Evolutionary conservation across 208 protist species (phyloP), one percentile per base, ranked within the genome.

Genomic region (Leishmania martiniquensis): DNA sequence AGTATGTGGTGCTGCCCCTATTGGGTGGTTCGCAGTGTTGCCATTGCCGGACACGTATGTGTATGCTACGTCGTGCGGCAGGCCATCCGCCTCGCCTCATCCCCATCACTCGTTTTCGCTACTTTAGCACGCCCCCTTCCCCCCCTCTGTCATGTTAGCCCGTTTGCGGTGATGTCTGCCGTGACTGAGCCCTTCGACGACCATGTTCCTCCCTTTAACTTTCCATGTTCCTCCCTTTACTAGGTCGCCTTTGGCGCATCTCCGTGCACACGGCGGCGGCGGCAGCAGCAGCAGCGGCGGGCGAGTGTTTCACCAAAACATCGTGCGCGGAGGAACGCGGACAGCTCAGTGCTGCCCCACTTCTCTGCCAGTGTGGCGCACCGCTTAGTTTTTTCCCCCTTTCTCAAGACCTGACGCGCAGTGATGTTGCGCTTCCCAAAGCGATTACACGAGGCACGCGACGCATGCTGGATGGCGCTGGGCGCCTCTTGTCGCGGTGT

Each of bases 341-440:
- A 13, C 15, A n/a, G 60, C 2, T 12, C 42, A 42, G 63, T 13
- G 13, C 57, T n/a, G 4, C 29, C 12, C 29, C 13, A 9, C 57
- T 25, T 37, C 57, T 63, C 29, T 39, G 29, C n/a, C n/a, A n/a
- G n/a, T n/a, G n/a, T n/a, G n/a, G n/a, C 57, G 29, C 32, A 69
- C 63, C 63, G 42, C 47, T 37, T 72, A 5, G 29, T 34, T 45
- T 5, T 37, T 37, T 32, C 22, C 6, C n/a, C 5, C 49, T 42
- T 25, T 5, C 22, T 44, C 6, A n/a, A 59, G 7, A 57, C 5
- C 10, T 10, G 29, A 15, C 44, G 22, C 9, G 67, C 37, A 32
- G 47, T 54, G 13, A 74, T 74, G 70, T 52, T 74, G 37, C 70
- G 70, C 52, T 74, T 74, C 37, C 51, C 51, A 25, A 60, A 55